A percentile compares a stretch with the other conserved stretches of the same genome.
phyloP scores from a whole-genome alignment of 2,329 filamentous ascomycete species.

The Trichophyton equinum region DNA sequence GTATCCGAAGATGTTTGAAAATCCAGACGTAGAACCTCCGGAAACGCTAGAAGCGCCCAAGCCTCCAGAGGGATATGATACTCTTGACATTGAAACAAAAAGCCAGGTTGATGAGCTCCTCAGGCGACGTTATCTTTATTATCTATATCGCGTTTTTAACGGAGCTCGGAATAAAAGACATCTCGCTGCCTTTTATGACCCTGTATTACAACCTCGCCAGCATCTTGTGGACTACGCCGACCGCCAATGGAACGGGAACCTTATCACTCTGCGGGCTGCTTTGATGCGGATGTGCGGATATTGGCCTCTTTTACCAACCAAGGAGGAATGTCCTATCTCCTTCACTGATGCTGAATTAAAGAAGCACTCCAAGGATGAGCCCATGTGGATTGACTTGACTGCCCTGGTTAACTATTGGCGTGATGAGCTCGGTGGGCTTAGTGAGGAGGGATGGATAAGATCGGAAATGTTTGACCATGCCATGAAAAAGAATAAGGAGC shows the following conservation, averaged over 20 bases:
- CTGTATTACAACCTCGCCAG: slow-evolving; percentile 3
- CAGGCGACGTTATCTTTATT: slow-evolving; percentile 8
- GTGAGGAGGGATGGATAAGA: slow-evolving; percentile 12
- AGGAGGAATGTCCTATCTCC: slow-evolving; percentile 6
- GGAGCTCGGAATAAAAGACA: slow-evolving; percentile 10
- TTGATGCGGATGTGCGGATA: slow-evolving; percentile 8
- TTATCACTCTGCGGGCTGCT: slow-evolving; percentile 8
- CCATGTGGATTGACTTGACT: slow-evolving; percentile 8
- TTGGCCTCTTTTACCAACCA: slow-evolving; percentile 8
- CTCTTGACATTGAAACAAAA: slow-evolving; percentile 8
- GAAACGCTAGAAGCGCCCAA: slow-evolving; percentile 5
- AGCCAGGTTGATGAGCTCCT: slow-evolving; percentile 8
- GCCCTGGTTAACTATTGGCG: slow-evolving; percentile 10
- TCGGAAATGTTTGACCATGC: slow-evolving; percentile 8
- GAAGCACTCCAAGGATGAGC: slow-evolving; percentile 8
- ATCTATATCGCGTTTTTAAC: slow-evolving; percentile 13
- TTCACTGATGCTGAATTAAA: slow-evolving; percentile 9
- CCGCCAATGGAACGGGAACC: slow-evolving; percentile 8
- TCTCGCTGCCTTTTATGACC: slow-evolving; percentile 5
- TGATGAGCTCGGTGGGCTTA: slow-evolving; percentile 7
- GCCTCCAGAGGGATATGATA: slow-evolving; percentile 10
- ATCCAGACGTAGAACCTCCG: slow-evolving; percentile 8
- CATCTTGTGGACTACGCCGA: slow-evolving; percentile 10
- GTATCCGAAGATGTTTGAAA: slow-evolving; percentile 9
- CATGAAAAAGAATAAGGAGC: slow-evolving; percentile 6